phyloP scores from a whole-genome alignment of 305 asterid species.

The Solanum chacoense region DNA sequence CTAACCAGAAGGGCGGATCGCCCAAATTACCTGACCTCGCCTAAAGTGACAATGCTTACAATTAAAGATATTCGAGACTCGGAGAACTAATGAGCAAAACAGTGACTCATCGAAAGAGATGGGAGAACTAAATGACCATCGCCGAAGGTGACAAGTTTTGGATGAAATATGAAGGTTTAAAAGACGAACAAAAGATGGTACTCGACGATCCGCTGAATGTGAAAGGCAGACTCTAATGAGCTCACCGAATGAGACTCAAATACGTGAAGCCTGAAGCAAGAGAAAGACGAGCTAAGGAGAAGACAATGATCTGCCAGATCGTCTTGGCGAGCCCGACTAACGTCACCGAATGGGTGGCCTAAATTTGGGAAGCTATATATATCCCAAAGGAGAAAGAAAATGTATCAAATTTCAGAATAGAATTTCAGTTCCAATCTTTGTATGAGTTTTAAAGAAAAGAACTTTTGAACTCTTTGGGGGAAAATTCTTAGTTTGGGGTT shows the following conservation, averaged over 20 bases:
- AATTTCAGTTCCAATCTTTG: neutral
- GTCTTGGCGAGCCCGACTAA: neutral
- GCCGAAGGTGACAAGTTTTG: neutral
- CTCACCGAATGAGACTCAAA: neutral
- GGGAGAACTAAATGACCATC: neutral
- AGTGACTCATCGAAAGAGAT: neutral
- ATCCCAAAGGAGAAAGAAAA: neutral
- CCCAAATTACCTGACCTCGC: neutral
- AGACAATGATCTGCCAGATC: neutral
- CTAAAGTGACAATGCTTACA: neutral
- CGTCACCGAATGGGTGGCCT: neutral
- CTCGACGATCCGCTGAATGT: neutral
- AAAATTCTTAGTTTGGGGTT: neutral
- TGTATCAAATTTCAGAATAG: neutral
- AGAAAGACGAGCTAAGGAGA: neutral
- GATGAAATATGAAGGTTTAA: neutral
- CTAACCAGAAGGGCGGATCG: neutral
- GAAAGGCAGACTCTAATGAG: neutral
- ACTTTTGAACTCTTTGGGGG: neutral
- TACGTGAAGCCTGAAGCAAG: neutral
- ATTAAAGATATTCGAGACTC: neutral
- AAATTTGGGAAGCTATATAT: neutral
- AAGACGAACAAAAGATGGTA: neutral
- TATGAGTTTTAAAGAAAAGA: neutral
- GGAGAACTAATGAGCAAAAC: neutral